Percentiles rank a stretch among this genome's conserved stretches.
Evolutionary conservation across 345 rosid genomes (phyloP).

Genomic region (Melastoma malabathricum): DNA sequence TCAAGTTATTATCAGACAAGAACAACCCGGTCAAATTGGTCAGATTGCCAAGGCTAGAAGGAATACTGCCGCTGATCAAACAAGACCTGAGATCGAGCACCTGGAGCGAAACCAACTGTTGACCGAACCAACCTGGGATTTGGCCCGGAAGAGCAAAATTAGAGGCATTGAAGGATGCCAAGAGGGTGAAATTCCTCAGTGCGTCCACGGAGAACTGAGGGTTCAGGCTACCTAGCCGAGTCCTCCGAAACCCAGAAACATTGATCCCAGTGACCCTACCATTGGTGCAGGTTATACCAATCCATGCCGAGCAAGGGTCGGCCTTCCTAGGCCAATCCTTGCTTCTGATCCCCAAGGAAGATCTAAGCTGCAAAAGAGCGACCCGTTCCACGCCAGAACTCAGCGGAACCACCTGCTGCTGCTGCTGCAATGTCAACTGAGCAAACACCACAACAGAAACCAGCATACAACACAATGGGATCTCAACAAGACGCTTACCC

Average conservation of each 20-base stretch:
- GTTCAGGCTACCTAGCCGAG: conserved; percentile 58
- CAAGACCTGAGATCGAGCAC: conserved; percentile 86
- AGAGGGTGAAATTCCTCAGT: conserved; percentile 47
- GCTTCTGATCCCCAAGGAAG: conserved; percentile 73
- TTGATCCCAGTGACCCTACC: conserved; percentile 60
- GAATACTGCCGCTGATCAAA: conserved; percentile 44
- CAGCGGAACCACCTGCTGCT: conserved; percentile 11
- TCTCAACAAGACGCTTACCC: conserved; percentile 32
- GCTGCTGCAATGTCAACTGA: conserved; percentile 42
- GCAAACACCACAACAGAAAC: conserved; percentile 26
- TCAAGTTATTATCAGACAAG: conserved; percentile 45
- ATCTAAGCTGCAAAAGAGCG: conserved; percentile 70
- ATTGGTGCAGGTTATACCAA: conserved; percentile 46
- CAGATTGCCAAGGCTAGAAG: conserved; percentile 54
- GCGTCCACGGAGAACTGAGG: conserved; percentile 70
- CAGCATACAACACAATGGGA: conserved; percentile 11
- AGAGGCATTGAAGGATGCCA: conserved; percentile 71
- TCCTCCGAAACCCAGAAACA: conserved; percentile 80
- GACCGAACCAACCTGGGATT: conserved; percentile 76
- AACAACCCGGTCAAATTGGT: conserved; percentile 44
- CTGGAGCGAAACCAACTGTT: conserved; percentile 32
- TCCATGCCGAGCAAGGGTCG: conserved; percentile 70
- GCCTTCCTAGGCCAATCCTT: conserved; percentile 85
- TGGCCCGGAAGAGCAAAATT: conserved; percentile 58
- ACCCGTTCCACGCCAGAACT: conserved; percentile 35